A percentile compares a stretch with the other conserved stretches of the same genome.
Conservation (phyloP, 2,329 filamentous ascomycete species). For the Orbilia blumenaviensis region DNA sequence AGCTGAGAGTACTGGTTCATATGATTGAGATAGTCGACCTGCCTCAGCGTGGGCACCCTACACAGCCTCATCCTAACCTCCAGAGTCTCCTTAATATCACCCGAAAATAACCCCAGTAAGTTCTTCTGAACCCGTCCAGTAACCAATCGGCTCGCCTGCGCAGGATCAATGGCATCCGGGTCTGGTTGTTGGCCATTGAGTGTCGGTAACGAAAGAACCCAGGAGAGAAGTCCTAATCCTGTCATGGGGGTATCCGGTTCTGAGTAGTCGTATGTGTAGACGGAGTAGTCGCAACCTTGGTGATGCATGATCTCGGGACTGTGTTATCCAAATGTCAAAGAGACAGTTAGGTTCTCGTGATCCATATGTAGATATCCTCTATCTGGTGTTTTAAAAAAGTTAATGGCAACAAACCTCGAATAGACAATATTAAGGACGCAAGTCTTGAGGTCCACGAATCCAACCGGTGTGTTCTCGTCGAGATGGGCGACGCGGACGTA, state of each 20-base stretch:
- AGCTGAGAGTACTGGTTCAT: slow-evolving; percentile 51
- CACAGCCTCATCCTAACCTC: slow-evolving; percentile 92
- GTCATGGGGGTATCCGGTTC: slow-evolving; percentile 93
- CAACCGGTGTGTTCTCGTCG: slow-evolving; percentile 48
- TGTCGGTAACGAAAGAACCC: slow-evolving; percentile 70
- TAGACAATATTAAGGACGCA: slow-evolving; percentile 52
- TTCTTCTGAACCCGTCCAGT: slow-evolving; percentile 92
- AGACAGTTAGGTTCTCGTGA: slow-evolving; percentile 28
- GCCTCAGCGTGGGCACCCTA: slow-evolving; percentile 72
- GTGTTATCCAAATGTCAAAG: slow-evolving; percentile 61
- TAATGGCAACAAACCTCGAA: slow-evolving; percentile 51
- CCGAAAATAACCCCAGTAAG: slow-evolving; percentile 82
- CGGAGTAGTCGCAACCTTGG: slow-evolving; percentile 83
- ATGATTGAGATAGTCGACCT: slow-evolving; percentile 57
- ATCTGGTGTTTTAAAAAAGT: neutral
- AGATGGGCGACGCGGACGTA: slow-evolving; percentile 51
- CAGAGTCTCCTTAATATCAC: slow-evolving; percentile 79
- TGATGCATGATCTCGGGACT: slow-evolving; percentile 87
- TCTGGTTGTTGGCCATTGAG: slow-evolving; percentile 65
- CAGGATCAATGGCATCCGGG: slow-evolving; percentile 58
- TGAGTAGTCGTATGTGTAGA: slow-evolving; percentile 96
- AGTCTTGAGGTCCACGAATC: slow-evolving; percentile 53
- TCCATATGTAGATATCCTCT: neutral
- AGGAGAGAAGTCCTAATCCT: slow-evolving; percentile 93
- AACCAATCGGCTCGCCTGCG: slow-evolving; percentile 67